Percentiles rank a stretch among this genome's conserved stretches.
Conservation (phyloP, 1,284 basidiomycete species). For the Mycena citricolor region DNA sequence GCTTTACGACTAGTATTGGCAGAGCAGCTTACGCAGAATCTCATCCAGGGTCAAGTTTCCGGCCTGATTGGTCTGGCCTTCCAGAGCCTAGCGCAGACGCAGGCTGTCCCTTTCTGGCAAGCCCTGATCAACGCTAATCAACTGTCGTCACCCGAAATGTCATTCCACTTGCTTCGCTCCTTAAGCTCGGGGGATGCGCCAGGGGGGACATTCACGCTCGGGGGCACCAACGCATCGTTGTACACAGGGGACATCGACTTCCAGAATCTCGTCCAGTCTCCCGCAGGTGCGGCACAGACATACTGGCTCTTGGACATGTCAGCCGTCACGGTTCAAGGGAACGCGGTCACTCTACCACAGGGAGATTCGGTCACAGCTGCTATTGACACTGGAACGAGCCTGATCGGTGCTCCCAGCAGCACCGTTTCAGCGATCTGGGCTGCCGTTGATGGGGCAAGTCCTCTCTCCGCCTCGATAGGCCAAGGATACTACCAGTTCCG, state of each 20-base stretch:
- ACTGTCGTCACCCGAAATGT: constrained; percentile 53
- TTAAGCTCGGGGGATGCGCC: constrained; percentile 32
- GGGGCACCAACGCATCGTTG: constrained; percentile 65
- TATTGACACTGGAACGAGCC: constrained; percentile 76
- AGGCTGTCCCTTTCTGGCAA: constrained; percentile 69
- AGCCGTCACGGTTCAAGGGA: constrained; percentile 60
- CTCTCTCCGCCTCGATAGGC: constrained; percentile 33
- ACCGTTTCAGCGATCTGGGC: constrained; percentile 55
- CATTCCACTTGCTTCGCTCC: constrained; percentile 55
- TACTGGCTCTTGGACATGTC: constrained; percentile 57
- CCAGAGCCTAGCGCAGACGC: constrained; percentile 50
- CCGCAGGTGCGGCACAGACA: constrained; percentile 27
- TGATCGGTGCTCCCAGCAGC: constrained; percentile 62
- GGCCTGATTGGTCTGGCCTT: constrained; percentile 77
- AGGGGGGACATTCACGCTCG: constrained; percentile 74
- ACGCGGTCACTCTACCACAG: constrained; percentile 43
- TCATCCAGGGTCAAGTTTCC: constrained; percentile 45
- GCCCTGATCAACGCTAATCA: constrained; percentile 46
- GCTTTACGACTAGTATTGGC: not conserved
- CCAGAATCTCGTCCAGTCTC: constrained; percentile 36
- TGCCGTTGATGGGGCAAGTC: constrained; percentile 46
- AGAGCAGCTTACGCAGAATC: constrained; percentile 10
- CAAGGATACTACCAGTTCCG: constrained; percentile 47
- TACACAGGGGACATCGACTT: constrained; percentile 67
- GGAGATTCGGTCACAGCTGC: constrained; percentile 52